phyloP scores from a whole-genome alignment of 305 asterid genomes.

The Fraxinus xanthoxyloides region DNA sequence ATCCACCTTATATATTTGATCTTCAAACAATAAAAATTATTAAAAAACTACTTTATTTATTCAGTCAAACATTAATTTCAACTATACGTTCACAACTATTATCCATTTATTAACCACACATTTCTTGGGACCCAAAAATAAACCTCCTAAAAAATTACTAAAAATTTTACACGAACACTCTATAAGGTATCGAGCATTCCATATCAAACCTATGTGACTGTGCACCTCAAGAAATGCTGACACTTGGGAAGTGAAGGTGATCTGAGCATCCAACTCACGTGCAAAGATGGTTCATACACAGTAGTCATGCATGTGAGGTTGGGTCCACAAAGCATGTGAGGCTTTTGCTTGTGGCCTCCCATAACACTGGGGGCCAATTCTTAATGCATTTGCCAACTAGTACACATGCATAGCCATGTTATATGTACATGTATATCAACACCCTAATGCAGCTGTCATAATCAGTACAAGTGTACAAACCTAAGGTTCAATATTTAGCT shows the following conservation, averaged over 20 bases:
- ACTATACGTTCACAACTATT: background rate
- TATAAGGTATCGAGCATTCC: background rate
- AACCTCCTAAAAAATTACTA: background rate
- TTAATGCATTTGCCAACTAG: conserved; percentile 31
- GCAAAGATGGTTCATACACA: conserved; percentile 27
- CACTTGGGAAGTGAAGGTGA: conserved; percentile 3
- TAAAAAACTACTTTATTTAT: background rate
- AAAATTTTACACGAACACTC: background rate
- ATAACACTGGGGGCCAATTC: conserved; percentile 26
- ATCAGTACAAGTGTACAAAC: conserved; percentile 13
- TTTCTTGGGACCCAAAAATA: background rate
- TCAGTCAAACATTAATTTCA: background rate
- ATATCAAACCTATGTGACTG: background rate
- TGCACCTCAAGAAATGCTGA: background rate
- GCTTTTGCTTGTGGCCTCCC: conserved; percentile 11
- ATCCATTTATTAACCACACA: background rate
- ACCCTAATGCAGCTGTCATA: conserved; percentile 21
- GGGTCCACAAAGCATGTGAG: conserved; percentile 36
- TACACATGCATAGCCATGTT: conserved; percentile 47
- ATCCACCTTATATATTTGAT: background rate
- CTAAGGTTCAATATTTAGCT: background rate
- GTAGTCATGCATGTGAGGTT: conserved; percentile 34
- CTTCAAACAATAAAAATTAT: background rate
- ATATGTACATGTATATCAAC: conserved; percentile 18
- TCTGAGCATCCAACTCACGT: conserved; percentile 21